Base-by-base conservation (phyloP, 495 filamentous ascomycete species). In the Talaromyces trachyspermus region DNA sequence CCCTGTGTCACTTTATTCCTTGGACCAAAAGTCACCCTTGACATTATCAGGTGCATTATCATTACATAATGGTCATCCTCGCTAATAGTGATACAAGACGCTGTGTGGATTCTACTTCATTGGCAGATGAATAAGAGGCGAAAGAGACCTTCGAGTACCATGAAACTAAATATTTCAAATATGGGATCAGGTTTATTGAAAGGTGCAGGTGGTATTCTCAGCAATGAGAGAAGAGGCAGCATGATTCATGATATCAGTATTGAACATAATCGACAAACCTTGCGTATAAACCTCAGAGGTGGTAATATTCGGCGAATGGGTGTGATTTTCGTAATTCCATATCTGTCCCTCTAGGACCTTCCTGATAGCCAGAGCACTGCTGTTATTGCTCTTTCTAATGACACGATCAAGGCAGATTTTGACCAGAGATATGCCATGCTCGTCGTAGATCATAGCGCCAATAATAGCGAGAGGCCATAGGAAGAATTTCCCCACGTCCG, bases 401-500 rank as follows among this genome's bases (percentile, higher is more conserved):
- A 44, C 26, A 19, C 42, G 42, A 22, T 44, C 42, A 10, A 44
- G 42, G 25, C 42, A 44, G 26, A 15, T 44, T 29, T 6, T 26
- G 1, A 44, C 27, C 12, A 44, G 17, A 17, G 9, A 30, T 2
- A 44, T 44, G 11, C 32, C 42, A 29, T n/a, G 17, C 9, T 25
- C 5, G 0, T 44, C 26, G 17, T 29, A 33, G 2, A 44, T 15
- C 24, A 44, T 14, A 9, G 42, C 42, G 26, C 42, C 42, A 17
- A 44, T 44, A 3, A 44, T 29, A 4, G 42, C 42, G 14, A 44
- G 42, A 8, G 42, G 42, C 42, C 42, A 44, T 14, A 44, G 27
- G 26, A 44, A 44, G 25, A 44, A 44, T 22, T 44, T 44, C 42
- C 42, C 42, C 42, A 44, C 5, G 42, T 44, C 17, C 17, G 29